phyloP scores from a whole-genome alignment of 305 asterid species.

The Lippia alba region DNA sequence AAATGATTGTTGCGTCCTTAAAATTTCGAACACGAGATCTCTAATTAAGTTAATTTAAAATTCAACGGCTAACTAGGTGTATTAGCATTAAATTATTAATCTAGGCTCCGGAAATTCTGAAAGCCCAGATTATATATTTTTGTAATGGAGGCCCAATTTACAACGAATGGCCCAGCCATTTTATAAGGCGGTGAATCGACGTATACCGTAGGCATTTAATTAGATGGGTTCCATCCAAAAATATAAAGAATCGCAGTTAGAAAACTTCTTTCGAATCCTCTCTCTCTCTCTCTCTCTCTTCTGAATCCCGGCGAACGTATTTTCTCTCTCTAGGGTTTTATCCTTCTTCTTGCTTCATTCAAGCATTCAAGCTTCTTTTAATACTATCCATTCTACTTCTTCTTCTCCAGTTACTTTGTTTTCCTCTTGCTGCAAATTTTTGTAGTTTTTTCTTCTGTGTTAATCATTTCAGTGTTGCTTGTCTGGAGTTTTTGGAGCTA shows the following conservation, averaged over 20 bases:
- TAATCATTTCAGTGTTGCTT: not conserved
- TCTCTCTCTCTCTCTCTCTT: constrained; percentile 1
- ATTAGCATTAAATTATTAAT: no score
- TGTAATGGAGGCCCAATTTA: not conserved
- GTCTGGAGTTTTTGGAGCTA: not conserved
- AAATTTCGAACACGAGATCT: no score
- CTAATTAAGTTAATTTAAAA: no score
- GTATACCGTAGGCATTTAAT: no score
- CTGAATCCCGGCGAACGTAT: constrained; percentile 10
- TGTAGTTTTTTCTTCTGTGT: not conserved
- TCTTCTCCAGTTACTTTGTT: not conserved
- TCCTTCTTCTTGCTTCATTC: constrained; percentile 8
- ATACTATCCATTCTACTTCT: not conserved
- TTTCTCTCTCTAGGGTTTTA: constrained; percentile 45
- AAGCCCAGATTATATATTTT: not conserved
- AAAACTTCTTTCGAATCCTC: constrained; percentile 3
- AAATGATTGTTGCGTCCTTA: no score
- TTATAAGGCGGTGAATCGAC: not conserved
- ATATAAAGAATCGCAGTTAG: not conserved
- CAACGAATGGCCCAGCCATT: not conserved
- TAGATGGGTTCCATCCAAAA: not conserved
- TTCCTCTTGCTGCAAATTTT: constrained; percentile 2
- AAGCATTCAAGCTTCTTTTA: not conserved
- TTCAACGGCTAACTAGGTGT: no score
- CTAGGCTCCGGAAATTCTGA: not conserved